phyloP scores from a whole-genome alignment of 2,329 filamentous ascomycete genomes.

The Endocalyx cinctus region DNA sequence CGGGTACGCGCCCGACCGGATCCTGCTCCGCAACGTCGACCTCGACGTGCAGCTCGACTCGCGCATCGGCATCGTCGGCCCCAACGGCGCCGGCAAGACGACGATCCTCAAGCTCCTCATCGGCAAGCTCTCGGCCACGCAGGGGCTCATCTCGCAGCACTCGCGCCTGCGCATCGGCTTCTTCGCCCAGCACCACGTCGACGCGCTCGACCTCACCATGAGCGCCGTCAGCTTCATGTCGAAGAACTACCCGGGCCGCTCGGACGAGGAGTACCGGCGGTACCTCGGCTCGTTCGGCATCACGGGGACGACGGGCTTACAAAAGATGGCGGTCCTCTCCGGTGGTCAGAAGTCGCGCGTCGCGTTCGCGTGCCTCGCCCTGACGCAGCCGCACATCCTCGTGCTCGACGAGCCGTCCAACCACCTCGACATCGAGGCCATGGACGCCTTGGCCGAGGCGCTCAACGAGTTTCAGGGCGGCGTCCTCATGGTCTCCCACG shows the following conservation, averaged over 20 bases:
- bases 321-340: slow-evolving; percentile 91
- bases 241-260: slow-evolving; percentile 81
- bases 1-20: slow-evolving; percentile 76
- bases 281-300: slow-evolving; percentile 87
- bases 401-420: slow-evolving; percentile 98
- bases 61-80: slow-evolving; percentile 97
- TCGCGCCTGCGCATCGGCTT: slow-evolving; percentile 87
- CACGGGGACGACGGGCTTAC: slow-evolving; percentile 92
- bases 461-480: slow-evolving; percentile 85
- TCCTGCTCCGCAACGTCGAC: slow-evolving; percentile 80
- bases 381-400: slow-evolving; percentile 93
- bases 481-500: slow-evolving; percentile 97
- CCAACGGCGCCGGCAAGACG: slow-evolving; percentile 98
- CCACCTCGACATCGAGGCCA: slow-evolving; percentile 97
- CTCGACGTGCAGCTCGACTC: slow-evolving; percentile 97
- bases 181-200: slow-evolving; percentile 98
- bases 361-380: slow-evolving; percentile 90
- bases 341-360: slow-evolving; percentile 98
- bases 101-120: slow-evolving; percentile 98
- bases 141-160: slow-evolving; percentile 82
- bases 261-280: slow-evolving; percentile 93
- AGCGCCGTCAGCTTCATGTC: slow-evolving; percentile 97
- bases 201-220: slow-evolving; percentile 83
- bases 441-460: slow-evolving; percentile 88
- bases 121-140: slow-evolving; percentile 70